Percentiles rank a stretch among this genome's conserved stretches.
Evolutionary conservation across 2,329 filamentous ascomycete genomes (phyloP).

Genomic region (Celoporthe dispersa): DNA sequence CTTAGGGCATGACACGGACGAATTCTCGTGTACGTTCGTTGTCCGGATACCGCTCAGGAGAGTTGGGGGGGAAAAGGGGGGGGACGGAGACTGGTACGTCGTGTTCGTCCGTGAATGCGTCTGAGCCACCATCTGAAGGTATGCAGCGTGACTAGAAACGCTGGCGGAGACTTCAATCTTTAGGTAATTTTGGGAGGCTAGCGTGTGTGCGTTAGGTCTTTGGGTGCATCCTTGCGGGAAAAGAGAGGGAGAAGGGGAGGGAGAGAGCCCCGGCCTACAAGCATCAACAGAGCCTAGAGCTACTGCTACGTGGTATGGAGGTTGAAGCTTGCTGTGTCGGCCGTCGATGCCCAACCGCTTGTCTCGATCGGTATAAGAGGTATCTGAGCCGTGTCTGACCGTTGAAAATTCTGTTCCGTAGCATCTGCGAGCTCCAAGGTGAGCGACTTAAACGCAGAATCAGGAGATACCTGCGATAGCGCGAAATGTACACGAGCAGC

Average conservation of each 20-base stretch:
- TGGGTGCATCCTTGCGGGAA: neutral
- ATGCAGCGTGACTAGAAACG: neutral
- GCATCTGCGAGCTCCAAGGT: neutral
- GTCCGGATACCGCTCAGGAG: neutral
- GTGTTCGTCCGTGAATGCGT: neutral
- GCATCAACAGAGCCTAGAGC: neutral
- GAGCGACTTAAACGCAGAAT: conserved; percentile 9
- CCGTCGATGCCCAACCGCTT: conserved; percentile 33
- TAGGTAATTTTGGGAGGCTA: neutral
- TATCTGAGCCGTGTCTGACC: conserved; percentile 29
- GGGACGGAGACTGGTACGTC: neutral
- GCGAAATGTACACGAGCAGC: conserved; percentile 27
- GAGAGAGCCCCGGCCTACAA: neutral
- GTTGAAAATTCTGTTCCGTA: conserved; percentile 31
- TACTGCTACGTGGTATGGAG: neutral
- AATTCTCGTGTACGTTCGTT: neutral
- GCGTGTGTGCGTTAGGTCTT: neutral
- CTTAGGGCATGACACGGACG: neutral
- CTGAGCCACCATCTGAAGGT: neutral
- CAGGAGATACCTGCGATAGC: conserved; percentile 18
- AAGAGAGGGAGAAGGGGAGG: neutral
- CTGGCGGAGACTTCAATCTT: neutral
- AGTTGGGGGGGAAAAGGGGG: neutral
- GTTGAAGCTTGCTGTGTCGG: conserved; percentile 10
- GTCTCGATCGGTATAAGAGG: conserved; percentile 24